Conservation (phyloP, 106 monocot species). For the Dactylorhiza incarnata region DNA sequence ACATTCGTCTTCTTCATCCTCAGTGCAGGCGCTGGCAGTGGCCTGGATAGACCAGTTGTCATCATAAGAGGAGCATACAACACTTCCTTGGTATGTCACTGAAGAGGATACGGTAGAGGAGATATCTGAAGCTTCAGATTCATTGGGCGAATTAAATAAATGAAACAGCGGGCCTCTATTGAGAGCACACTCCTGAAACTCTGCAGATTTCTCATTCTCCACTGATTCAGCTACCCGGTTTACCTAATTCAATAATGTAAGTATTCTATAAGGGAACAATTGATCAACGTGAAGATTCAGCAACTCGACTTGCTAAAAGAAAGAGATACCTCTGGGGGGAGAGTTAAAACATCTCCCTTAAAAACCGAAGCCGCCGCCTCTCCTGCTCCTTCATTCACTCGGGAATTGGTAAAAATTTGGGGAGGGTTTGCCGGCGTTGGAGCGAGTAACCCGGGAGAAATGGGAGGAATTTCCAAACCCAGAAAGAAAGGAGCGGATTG, state of each 20-base stretch:
- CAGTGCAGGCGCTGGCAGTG: conserved; percentile 25
- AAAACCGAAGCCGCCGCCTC: neutral
- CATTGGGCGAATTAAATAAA: conserved; percentile 43
- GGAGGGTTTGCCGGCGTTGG: conserved; percentile 88
- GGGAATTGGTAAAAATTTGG: conserved; percentile 8
- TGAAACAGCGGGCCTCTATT: conserved; percentile 61
- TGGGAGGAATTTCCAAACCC: conserved; percentile 22
- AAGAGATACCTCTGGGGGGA: neutral
- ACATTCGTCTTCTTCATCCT: conserved; percentile 16
- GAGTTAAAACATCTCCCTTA: neutral
- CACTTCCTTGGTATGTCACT: conserved; percentile 36
- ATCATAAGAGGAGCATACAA: conserved; percentile 14
- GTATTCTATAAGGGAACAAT: neutral
- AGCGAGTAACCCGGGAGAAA: conserved; percentile 47
- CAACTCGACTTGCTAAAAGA: neutral
- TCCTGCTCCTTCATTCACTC: conserved; percentile 5
- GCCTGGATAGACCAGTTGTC: conserved; percentile 68
- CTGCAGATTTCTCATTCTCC: conserved; percentile 15
- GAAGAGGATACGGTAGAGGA: conserved; percentile 21
- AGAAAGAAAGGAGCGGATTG: conserved; percentile 21
- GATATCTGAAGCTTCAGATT: conserved; percentile 26
- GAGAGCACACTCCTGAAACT: conserved; percentile 30
- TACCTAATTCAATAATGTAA: neutral
- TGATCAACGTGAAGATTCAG: neutral
- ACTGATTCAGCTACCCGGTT: conserved; percentile 15